These are phyloP conservation scores for Haematococcus sp. DNA, from an alignment of 139 green algal species.

Conservation along the genomic window DNA sequence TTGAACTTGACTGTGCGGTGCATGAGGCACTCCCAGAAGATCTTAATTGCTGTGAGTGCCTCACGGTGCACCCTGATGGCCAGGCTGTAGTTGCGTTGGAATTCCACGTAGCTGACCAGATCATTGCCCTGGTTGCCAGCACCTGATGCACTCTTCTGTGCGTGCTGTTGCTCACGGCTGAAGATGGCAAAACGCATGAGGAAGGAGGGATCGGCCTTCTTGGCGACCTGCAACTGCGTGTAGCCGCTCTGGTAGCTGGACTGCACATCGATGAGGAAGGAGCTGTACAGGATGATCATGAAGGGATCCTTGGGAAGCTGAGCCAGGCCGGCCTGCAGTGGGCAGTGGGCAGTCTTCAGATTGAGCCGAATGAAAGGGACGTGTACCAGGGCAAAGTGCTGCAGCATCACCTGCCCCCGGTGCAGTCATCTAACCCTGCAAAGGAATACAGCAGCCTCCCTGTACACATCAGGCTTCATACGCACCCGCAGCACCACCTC, in stretches of 20 bases:
- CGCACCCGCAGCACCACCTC: slow-evolving; percentile 37
- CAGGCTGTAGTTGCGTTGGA: slow-evolving; percentile 45
- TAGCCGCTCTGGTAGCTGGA: slow-evolving; percentile 5
- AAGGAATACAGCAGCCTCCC: too few species aligned
- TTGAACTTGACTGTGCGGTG: slow-evolving; percentile 26
- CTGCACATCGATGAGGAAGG: slow-evolving; percentile 45
- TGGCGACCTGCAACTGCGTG: slow-evolving; percentile 12
- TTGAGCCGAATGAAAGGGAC: too few species aligned
- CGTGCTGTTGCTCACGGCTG: slow-evolving; percentile 32
- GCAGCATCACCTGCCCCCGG: too few species aligned
- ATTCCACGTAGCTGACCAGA: slow-evolving; percentile 54
- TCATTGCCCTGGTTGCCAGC: slow-evolving; percentile 24
- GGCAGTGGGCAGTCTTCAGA: too few species aligned
- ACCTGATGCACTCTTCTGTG: slow-evolving; percentile 24
- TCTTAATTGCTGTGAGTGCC: slow-evolving; percentile 24
- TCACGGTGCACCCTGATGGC: slow-evolving; percentile 22
- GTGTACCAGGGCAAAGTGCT: too few species aligned
- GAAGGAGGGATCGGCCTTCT: slow-evolving; percentile 21
- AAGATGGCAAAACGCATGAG: slow-evolving; percentile 44
- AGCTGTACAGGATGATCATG: slow-evolving; percentile 39
- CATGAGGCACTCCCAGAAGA: slow-evolving; percentile 38
- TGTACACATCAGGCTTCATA: too few species aligned
- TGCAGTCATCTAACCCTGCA: too few species aligned
- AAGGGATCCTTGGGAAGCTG: slow-evolving; percentile 31
- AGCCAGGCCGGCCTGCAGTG: slow-evolving; percentile 19